phyloP scores from a whole-genome alignment of 2,329 filamentous ascomycete genomes.

The Fusarium marasasianum region DNA sequence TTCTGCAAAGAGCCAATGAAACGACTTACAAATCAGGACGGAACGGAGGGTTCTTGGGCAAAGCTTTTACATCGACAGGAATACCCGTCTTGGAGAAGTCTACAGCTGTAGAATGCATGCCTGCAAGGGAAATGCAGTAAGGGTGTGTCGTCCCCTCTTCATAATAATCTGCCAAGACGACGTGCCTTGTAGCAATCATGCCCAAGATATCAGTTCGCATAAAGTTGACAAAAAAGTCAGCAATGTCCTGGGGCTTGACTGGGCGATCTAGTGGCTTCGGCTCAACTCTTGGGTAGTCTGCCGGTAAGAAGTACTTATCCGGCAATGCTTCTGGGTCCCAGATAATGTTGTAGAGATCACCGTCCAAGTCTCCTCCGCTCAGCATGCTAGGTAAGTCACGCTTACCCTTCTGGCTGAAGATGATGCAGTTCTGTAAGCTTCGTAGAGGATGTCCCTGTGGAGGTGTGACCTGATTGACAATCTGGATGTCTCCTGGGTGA shows the following conservation, averaged over 20 bases:
- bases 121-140: conserved; percentile 65
- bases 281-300: conserved; percentile 72
- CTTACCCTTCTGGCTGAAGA: conserved; percentile 76
- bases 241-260: conserved; percentile 74
- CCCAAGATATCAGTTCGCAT: conserved; percentile 75
- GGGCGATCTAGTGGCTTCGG: conserved; percentile 68
- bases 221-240: conserved; percentile 81
- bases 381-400: conserved; percentile 83
- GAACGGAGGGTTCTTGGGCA: conserved; percentile 52
- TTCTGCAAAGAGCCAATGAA: no score
- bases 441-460: conserved; percentile 67
- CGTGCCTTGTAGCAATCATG: conserved; percentile 71
- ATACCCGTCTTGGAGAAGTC: conserved; percentile 82
- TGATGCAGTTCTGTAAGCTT: conserved; percentile 75
- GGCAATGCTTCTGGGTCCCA: conserved; percentile 69
- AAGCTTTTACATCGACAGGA: conserved; percentile 56
- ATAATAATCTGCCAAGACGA: conserved; percentile 70
- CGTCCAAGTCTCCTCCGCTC: conserved; percentile 84
- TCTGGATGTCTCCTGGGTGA: conserved; percentile 82
- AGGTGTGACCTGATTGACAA: conserved; percentile 70
- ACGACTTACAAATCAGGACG: conserved; percentile 65
- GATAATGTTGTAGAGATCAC: conserved; percentile 83
- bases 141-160: conserved; percentile 59
- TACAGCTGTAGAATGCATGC: conserved; percentile 75
- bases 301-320: conserved; percentile 59